Evolutionary conservation across 2,329 filamentous ascomycete species (phyloP), one percentile per base, ranked within the genome.

Genomic region (Talaromyces atroroseus): DNA sequence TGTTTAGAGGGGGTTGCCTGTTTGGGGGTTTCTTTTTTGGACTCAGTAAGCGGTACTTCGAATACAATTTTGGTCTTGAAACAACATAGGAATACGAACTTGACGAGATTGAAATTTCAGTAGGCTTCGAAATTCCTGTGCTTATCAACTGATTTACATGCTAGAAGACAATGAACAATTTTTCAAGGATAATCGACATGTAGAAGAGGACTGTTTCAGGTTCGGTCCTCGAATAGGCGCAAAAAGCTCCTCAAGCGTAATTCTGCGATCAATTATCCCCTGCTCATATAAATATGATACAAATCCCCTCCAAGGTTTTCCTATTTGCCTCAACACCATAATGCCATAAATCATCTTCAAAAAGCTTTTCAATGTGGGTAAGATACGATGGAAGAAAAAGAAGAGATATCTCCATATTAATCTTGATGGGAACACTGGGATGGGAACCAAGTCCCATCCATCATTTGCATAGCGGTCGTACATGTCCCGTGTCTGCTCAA

Each of bases 371-470:
- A 18, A 71, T 71, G 52, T 72, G 68, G 24, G 70, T 66, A 11
- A 72, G 46, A 38, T 67, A 64, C 10, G 61, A 60, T 5, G 65
- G 59, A 38, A 73, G 54, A 65, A 68, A 72, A 2, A 70, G 71
- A 10, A 72, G 59, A 69, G 71, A 71, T 52, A 68, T 70, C 23
- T 66, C 70, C 65, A 63, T 57, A 72, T 71, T 2, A 59, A 62
- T 48, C 60, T 42, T 2, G 61, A 63, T 1, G 63, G 64, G 54
- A 65, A 66, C 11, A 64, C 62, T 11, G 64, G 64, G 21, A 65
- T 44, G 0, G 61, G 64, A 24, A 64, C 59, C 50, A 66, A 62
- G 12, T 59, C 49, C 11, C 53, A 58, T 5, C 54, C 52, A 12
- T 56, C 61, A 23, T 44, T 38, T 12, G 45, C 57, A 24, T 59